These are phyloP conservation scores for Coriaria nepalensis DNA, from an alignment of 306 rosid genomes.

Conservation along the genomic window DNA sequence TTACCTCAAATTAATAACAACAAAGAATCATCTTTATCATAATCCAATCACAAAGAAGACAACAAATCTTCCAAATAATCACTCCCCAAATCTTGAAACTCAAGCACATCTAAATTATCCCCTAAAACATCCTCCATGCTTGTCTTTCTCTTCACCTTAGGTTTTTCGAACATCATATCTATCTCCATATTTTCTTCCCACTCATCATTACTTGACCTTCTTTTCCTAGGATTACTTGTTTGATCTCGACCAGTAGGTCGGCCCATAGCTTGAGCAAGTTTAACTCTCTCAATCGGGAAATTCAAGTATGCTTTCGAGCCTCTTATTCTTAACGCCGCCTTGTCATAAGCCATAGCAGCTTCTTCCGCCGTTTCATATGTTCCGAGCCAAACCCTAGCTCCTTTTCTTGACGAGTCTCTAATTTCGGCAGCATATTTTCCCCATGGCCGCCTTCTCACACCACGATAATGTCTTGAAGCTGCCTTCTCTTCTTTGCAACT, in stretches of 20 bases:
- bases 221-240: conserved; percentile 9
- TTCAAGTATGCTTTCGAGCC: conserved; percentile 69
- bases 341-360: conserved; percentile 93
- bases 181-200: conserved; percentile 21
- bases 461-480: conserved; percentile 47
- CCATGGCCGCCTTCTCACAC: conserved; percentile 95
- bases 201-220: conserved; percentile 29
- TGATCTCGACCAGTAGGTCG: conserved; percentile 1
- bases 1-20: too few species aligned
- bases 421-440: conserved; percentile 94
- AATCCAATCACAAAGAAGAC: conserved; percentile 35
- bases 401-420: conserved; percentile 67
- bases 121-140: conserved; percentile 22
- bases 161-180: conserved; percentile 20
- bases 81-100: conserved; percentile 74
- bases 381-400: conserved; percentile 90
- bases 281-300: conserved; percentile 44
- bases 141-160: conserved; percentile 24
- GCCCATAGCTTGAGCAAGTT: conserved; percentile 31
- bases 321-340: conserved; percentile 84
- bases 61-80: conserved; percentile 70
- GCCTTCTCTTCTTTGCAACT: conserved; percentile 15
- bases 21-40: background rate
- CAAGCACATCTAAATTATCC: conserved; percentile 38
- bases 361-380: conserved; percentile 81